phyloP scores from a whole-genome alignment of 2,329 filamentous ascomycete genomes.

The Epichloe glyceriae region DNA sequence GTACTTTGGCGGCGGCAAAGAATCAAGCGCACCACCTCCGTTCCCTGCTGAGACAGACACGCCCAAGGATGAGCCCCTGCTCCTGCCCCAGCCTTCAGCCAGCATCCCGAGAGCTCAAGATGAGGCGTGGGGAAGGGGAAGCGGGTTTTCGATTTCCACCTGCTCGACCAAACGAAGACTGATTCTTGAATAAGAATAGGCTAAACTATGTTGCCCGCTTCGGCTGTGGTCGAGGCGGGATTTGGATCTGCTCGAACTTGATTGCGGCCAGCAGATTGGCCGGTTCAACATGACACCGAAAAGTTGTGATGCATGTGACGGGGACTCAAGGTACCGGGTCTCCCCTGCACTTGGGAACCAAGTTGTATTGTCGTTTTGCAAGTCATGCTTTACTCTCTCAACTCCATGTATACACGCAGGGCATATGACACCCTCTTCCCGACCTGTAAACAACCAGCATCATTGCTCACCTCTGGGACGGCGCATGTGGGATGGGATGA shows the following conservation, averaged over 20 bases:
- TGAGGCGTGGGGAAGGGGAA: conserved; percentile 5
- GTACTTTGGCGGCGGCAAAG: conserved; percentile 63
- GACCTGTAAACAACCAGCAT: neutral
- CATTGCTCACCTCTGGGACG: neutral
- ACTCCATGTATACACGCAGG: neutral
- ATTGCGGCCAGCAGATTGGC: conserved; percentile 3
- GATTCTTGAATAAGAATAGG: neutral
- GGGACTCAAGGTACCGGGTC: neutral
- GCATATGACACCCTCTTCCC: neutral
- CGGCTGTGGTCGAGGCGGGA: neutral
- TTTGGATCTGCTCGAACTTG: neutral
- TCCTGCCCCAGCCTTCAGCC: conserved; percentile 26
- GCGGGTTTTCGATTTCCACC: neutral
- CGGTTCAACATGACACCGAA: neutral
- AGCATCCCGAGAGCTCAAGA: conserved; percentile 7
- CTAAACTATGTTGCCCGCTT: neutral
- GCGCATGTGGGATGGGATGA: neutral
- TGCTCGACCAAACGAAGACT: neutral
- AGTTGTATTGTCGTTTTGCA: neutral
- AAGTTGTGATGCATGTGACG: neutral
- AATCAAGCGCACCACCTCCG: conserved; percentile 45
- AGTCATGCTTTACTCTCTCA: conserved; percentile 1
- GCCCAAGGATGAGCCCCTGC: conserved; percentile 21
- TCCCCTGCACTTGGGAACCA: neutral
- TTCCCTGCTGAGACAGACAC: conserved; percentile 33